Evolutionary conservation across 805 yeast species (phyloP).

Genomic region (Naumovozyma baii): DNA sequence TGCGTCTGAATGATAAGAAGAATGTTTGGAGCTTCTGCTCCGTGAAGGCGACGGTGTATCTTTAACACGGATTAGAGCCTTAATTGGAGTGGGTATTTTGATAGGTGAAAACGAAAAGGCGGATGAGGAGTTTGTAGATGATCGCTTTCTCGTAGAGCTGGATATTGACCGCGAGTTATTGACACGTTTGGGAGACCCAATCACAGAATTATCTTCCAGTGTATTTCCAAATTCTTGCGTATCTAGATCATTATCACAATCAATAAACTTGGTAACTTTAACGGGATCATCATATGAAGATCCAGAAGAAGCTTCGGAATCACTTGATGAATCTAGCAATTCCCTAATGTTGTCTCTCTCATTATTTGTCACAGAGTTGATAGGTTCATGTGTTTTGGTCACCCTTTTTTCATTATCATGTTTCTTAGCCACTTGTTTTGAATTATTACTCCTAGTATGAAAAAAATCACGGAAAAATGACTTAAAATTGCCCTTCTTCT

Average conservation of each 20-base stretch:
- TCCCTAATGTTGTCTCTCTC: not conserved
- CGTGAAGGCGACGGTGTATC: constrained; percentile 12
- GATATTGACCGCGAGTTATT: not conserved
- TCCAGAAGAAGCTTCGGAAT: constrained; percentile 7
- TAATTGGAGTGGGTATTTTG: constrained; percentile 20
- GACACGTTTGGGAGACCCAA: too few species aligned
- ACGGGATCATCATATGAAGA: constrained; percentile 20
- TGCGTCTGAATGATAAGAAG: not conserved
- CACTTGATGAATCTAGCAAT: constrained; percentile 1
- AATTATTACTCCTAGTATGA: not conserved
- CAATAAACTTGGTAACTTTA: constrained; percentile 13
- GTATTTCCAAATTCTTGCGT: constrained; percentile 8
- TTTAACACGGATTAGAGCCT: constrained; percentile 16
- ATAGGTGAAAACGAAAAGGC: constrained; percentile 11
- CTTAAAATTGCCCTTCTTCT: not conserved
- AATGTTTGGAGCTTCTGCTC: too few species aligned
- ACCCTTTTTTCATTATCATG: not conserved
- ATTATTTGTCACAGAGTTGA: not conserved
- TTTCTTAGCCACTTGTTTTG: not conserved
- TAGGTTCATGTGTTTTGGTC: not conserved
- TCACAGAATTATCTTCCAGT: not conserved
- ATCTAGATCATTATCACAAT: constrained; percentile 7
- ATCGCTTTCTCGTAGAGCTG: not conserved
- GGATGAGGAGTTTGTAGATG: constrained; percentile 1
- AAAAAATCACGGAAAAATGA: not conserved